These are phyloP conservation scores for Inga leiocalycina DNA, from an alignment of 306 rosid genomes.

Conservation along the genomic window DNA sequence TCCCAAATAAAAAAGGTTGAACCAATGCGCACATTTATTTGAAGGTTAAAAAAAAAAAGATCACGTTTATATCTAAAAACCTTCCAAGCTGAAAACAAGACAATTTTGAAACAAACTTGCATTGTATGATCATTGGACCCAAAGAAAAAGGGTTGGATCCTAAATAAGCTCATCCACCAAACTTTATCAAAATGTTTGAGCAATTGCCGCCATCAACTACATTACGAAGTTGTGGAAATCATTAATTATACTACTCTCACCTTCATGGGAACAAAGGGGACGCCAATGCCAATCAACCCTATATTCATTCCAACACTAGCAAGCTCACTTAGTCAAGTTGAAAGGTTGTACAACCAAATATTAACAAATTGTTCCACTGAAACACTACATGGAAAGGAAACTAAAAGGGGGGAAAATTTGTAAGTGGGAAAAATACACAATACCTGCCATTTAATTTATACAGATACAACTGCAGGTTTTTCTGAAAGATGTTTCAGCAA, in stretches of 20 bases:
- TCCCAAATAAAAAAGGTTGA: neutral
- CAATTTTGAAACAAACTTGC: neutral
- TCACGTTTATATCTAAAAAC: neutral
- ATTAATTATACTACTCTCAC: slow-evolving; percentile 4
- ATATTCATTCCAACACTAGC: slow-evolving; percentile 40
- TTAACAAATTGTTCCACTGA: slow-evolving; percentile 57
- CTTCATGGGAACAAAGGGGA: slow-evolving; percentile 11
- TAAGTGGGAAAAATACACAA: slow-evolving; percentile 39
- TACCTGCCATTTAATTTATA: slow-evolving; percentile 52
- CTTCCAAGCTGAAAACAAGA: neutral
- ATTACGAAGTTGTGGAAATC: neutral
- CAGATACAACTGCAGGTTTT: slow-evolving; percentile 48
- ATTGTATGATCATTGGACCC: neutral
- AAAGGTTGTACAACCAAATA: slow-evolving; percentile 47
- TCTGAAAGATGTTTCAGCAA: slow-evolving; percentile 56
- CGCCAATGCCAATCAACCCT: slow-evolving; percentile 41
- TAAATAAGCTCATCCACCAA: neutral
- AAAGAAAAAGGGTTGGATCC: neutral
- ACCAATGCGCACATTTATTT: neutral
- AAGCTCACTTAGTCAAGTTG: slow-evolving; percentile 49
- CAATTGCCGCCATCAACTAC: neutral
- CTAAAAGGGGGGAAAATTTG: neutral
- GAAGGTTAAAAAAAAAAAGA: neutral
- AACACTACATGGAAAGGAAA: slow-evolving; percentile 37
- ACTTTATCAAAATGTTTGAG: neutral